These are phyloP conservation scores for Leishmania guyanensis DNA, from an alignment of 208 protist genomes.

Conservation along the genomic window DNA sequence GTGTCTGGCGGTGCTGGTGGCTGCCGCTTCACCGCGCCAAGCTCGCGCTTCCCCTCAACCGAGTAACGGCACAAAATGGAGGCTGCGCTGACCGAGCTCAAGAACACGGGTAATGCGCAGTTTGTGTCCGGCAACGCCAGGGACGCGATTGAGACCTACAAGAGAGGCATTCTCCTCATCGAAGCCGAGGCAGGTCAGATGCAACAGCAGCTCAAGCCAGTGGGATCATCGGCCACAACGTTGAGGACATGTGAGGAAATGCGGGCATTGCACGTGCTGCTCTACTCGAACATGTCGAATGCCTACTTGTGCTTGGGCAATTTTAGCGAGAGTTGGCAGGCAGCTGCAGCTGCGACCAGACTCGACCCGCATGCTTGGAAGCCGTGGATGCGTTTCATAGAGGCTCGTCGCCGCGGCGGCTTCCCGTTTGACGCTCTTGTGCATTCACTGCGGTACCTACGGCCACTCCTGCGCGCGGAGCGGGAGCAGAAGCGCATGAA, in stretches of 20 bases:
- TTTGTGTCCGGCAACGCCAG: slow-evolving; percentile 43
- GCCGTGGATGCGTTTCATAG: slow-evolving; percentile 68
- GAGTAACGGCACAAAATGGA: slow-evolving; percentile 12
- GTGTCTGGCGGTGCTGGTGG: too few species aligned
- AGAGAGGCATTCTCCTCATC: slow-evolving; percentile 31
- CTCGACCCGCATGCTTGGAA: slow-evolving; percentile 59
- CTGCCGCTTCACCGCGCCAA: background rate
- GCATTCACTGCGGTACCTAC: slow-evolving; percentile 50
- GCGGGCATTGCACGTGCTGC: slow-evolving; percentile 32
- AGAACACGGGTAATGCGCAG: slow-evolving; percentile 62
- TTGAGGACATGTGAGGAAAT: background rate
- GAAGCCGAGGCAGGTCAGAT: background rate
- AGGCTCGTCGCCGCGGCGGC: slow-evolving; percentile 52
- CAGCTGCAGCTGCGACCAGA: slow-evolving; percentile 37
- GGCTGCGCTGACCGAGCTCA: slow-evolving; percentile 37
- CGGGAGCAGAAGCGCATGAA: slow-evolving; percentile 25
- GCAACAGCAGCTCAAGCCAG: background rate
- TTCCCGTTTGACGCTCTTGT: slow-evolving; percentile 85
- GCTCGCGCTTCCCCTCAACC: background rate
- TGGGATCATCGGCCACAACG: background rate
- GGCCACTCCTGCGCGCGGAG: slow-evolving; percentile 52
- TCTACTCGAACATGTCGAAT: slow-evolving; percentile 81
- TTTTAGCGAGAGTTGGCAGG: slow-evolving; percentile 46
- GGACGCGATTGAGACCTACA: slow-evolving; percentile 45
- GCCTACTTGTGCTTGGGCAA: slow-evolving; percentile 38